Conservation (phyloP, 192 early-diverging fungal species). For the Umbelopsis sp. region DNA sequence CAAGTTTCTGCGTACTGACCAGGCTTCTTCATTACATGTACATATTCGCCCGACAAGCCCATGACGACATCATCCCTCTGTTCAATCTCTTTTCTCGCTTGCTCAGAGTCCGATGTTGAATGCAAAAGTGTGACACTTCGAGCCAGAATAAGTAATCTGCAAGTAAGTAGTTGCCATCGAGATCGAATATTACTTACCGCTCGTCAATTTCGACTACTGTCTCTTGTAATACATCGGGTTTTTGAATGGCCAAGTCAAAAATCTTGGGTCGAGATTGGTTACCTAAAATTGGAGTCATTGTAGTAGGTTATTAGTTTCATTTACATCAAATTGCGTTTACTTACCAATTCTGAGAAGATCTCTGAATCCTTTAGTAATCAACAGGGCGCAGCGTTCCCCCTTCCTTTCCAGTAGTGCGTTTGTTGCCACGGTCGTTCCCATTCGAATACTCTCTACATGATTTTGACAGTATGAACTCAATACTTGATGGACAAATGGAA, state of each 20-base stretch:
- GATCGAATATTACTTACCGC: conserved; percentile 48
- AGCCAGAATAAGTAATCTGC: too few species aligned
- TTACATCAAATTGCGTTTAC: neutral
- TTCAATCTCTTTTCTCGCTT: conserved; percentile 42
- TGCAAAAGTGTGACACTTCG: conserved; percentile 78
- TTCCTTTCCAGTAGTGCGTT: conserved; percentile 88
- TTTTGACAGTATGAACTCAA: neutral
- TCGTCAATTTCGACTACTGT: conserved; percentile 84
- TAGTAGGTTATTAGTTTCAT: neutral
- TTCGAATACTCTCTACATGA: conserved; percentile 63
- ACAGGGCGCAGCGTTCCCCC: conserved; percentile 85
- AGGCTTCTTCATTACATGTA: conserved; percentile 69
- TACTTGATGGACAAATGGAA: neutral
- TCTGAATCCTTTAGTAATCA: conserved; percentile 93
- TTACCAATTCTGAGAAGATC: conserved; percentile 70
- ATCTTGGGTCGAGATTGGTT: conserved; percentile 94
- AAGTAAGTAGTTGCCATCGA: conserved; percentile 1
- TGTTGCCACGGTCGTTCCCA: conserved; percentile 98
- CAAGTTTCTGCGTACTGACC: conserved; percentile 39
- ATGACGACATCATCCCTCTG: conserved; percentile 50
- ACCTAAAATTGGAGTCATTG: conserved; percentile 42
- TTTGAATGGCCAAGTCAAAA: conserved; percentile 89
- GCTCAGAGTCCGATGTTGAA: conserved; percentile 57
- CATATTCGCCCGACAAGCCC: conserved; percentile 88
- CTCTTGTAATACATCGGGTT: conserved; percentile 86